These are phyloP conservation scores for Perilla frutescens DNA, from an alignment of 257 asterid genomes.

Conservation along the genomic window DNA sequence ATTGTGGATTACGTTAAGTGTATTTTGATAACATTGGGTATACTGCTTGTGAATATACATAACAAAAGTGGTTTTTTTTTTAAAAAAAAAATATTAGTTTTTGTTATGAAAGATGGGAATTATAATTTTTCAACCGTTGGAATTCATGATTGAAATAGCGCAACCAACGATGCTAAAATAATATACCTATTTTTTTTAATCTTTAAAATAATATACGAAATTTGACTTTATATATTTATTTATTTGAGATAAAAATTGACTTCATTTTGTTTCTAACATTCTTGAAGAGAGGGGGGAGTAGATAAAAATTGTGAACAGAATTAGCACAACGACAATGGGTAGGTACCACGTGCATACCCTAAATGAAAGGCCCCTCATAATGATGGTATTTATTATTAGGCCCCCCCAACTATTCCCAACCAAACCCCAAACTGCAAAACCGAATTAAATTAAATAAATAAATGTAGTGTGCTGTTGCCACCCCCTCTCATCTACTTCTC, in stretches of 20 bases:
- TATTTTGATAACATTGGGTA: too few relatives aligned
- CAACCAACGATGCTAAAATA: too few relatives aligned
- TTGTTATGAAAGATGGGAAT: too few relatives aligned
- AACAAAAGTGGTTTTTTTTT: too few relatives aligned
- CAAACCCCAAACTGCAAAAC: slow-evolving; percentile 57
- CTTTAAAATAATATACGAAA: too few relatives aligned
- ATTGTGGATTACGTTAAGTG: too few relatives aligned
- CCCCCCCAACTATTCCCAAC: slow-evolving; percentile 58
- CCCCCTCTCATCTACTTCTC: slow-evolving; percentile 44
- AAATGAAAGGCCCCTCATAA: slow-evolving; percentile 34
- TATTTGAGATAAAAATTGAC: not conserved
- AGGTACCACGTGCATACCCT: slow-evolving; percentile 51
- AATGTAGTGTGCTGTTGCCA: slow-evolving; percentile 14
- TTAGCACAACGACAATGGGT: slow-evolving; percentile 38
- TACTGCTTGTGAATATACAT: too few relatives aligned
- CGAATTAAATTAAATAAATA: not conserved
- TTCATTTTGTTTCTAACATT: not conserved
- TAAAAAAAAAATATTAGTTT: too few relatives aligned
- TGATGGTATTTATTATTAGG: slow-evolving; percentile 44
- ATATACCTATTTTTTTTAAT: too few relatives aligned
- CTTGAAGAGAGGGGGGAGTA: slow-evolving; percentile 28
- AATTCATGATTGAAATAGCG: too few relatives aligned
- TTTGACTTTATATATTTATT: too few relatives aligned
- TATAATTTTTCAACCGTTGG: too few relatives aligned
- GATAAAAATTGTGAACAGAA: slow-evolving; percentile 43